Base-by-base conservation (phyloP, 2,329 filamentous ascomycete species). In the Escovopsis sp. region DNA sequence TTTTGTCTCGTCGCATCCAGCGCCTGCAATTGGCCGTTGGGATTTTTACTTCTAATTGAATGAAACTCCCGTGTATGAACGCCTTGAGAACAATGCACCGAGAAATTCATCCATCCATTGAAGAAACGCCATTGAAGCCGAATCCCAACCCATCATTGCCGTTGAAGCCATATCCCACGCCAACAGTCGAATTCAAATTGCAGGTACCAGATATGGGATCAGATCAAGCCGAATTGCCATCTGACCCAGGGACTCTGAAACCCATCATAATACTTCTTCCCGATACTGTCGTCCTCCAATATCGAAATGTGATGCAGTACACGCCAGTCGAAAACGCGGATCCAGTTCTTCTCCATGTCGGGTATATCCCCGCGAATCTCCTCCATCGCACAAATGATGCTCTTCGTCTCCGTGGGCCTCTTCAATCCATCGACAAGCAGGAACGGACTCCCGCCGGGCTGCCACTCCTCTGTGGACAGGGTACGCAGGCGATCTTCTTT, bases 241-340 rank as follows among this genome's bases (percentile, higher is more conserved):
- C 62, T 58, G 45, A 59, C 55, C 63, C 64, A 69, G 6, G 66
- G 64, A 46, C 65, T 60, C 15, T 49, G 49, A 39, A 54, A 63
- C 14, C 58, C 58, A 37, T 55, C 51, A 44, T 55, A 62, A 32
- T 59, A 56, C 37, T 58, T 59, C 14, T 48, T 48, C 25, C 48
- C 50, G 5, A 59, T 42, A 5, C 35, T 43, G 2, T 49, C 52
- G 35, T 58, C 56, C 42, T 72, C 68, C 35, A 58, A 43, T 30
- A 60, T 60, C 2, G 55, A 56, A 9, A 72, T 50, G 15, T 63
- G 57, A 29, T 60, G 56, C 37, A 72, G 44, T 5, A 70, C 51
- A 5, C 64, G 57, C 67, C 68, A 72, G 47, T 72, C 67, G 41
- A 67, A 68, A 2, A 70, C 57, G 6, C 57, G 55, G 2, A 68